These are phyloP conservation scores for Erigeron canadensis DNA, from an alignment of 129 eudicot genomes.

Conservation along the genomic window DNA sequence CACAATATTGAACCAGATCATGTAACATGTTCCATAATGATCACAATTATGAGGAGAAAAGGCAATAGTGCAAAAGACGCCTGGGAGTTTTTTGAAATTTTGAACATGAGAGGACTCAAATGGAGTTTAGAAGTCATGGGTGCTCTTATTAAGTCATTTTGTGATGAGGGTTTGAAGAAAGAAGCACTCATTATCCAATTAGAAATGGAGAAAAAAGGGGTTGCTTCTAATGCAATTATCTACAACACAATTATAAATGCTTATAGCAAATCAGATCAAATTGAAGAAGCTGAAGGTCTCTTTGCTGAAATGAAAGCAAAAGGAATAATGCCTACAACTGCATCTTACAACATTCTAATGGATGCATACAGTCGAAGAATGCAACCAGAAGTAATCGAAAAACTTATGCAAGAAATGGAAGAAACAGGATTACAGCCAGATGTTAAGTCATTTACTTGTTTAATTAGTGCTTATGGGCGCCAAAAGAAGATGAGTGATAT, in stretches of 20 bases:
- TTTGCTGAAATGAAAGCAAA: constrained; percentile 82
- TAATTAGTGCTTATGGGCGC: constrained; percentile 85
- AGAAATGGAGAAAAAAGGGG: constrained; percentile 93
- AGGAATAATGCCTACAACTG: constrained; percentile 63
- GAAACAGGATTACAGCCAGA: constrained; percentile 58
- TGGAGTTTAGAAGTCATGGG: constrained; percentile 88
- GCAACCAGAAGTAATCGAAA: constrained; percentile 86
- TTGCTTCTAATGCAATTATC: constrained; percentile 65
- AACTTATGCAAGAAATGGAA: constrained; percentile 76
- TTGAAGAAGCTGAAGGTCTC: constrained; percentile 96
- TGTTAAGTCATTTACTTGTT: constrained; percentile 76
- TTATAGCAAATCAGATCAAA: constrained; percentile 63
- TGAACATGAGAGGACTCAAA: constrained; percentile 64
- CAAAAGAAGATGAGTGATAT: constrained; percentile 79
- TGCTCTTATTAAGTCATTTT: constrained; percentile 75
- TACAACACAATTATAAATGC: constrained; percentile 91
- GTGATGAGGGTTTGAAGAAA: constrained; percentile 81
- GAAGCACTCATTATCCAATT: constrained; percentile 88
- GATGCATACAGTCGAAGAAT: constrained; percentile 86
- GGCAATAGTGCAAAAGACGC: constrained; percentile 88
- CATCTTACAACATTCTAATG: constrained; percentile 79
- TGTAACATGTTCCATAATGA: constrained; percentile 79
- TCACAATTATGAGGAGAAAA: constrained; percentile 74
- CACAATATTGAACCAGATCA: constrained; percentile 69
- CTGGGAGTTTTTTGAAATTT: constrained; percentile 66